Conservation (phyloP, 1,284 basidiomycete genomes). For the Pulchroboletus neoregius region DNA sequence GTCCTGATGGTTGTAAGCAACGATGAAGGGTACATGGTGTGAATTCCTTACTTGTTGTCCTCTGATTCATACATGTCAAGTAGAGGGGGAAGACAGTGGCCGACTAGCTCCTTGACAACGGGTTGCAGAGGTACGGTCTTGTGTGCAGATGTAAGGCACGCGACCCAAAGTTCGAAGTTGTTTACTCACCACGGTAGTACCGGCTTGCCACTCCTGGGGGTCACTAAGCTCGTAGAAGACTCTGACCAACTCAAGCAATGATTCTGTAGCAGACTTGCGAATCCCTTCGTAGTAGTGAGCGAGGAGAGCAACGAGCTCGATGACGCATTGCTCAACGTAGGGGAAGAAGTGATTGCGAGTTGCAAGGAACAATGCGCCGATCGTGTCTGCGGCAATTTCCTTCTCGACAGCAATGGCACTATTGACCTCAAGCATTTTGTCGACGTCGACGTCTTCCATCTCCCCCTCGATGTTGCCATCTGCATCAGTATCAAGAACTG, state of each 20-base stretch:
- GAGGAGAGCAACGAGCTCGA: slow-evolving; percentile 81
- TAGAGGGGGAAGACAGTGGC: slow-evolving; percentile 72
- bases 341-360: slow-evolving; percentile 88
- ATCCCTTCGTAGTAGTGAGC: slow-evolving; percentile 98
- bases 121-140: slow-evolving; percentile 55
- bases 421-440: slow-evolving; percentile 87
- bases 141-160: slow-evolving; percentile 3
- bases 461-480: slow-evolving; percentile 66
- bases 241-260: slow-evolving; percentile 86
- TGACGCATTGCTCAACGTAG: slow-evolving; percentile 75
- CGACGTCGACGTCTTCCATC: slow-evolving; percentile 82
- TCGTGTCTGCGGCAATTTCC: slow-evolving; percentile 96
- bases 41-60: slow-evolving; percentile 88
- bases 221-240: slow-evolving; percentile 91
- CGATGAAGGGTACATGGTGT: slow-evolving; percentile 4
- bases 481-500: slow-evolving; percentile 49
- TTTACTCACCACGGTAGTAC: slow-evolving; percentile 55
- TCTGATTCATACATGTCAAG: slow-evolving; percentile 91
- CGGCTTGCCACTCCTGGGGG: slow-evolving; percentile 80
- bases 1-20: slow-evolving; percentile 50
- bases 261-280: slow-evolving; percentile 89
- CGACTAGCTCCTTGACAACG: slow-evolving; percentile 81
- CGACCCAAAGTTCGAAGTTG: neutral
- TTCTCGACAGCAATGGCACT: slow-evolving; percentile 98
- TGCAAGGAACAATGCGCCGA: slow-evolving; percentile 86